Percentiles rank a stretch among this genome's conserved stretches.
Evolutionary conservation across 2,329 filamentous ascomycete species (phyloP).

Genomic region (Fulvia fulva): DNA sequence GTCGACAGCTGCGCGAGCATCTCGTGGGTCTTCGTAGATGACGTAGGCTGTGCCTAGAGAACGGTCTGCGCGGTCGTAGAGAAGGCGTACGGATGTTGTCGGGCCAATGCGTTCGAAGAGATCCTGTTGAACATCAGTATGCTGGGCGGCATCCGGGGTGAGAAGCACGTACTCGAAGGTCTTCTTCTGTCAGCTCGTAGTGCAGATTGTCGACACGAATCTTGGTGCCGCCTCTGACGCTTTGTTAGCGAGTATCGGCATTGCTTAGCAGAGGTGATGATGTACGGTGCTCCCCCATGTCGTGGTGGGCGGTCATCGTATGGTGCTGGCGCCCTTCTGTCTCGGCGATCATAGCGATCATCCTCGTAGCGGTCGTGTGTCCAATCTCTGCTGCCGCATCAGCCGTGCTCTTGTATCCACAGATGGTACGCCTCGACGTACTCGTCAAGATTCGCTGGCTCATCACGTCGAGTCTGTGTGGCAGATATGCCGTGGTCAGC

Average conservation of each 20-base stretch:
- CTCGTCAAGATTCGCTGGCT: constrained; percentile 60
- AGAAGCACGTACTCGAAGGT: neutral
- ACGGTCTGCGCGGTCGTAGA: constrained; percentile 83
- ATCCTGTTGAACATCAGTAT: constrained; percentile 51
- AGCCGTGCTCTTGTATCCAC: constrained; percentile 12
- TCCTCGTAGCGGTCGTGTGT: constrained; percentile 57
- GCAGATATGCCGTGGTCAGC: constrained; percentile 37
- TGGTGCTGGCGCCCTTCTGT: constrained; percentile 12
- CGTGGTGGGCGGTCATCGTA: constrained; percentile 21
- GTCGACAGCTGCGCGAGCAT: constrained; percentile 69
- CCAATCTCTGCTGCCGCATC: constrained; percentile 65
- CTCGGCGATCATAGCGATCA: constrained; percentile 26
- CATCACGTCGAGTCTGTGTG: constrained; percentile 31
- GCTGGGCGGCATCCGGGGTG: neutral
- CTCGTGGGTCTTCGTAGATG: constrained; percentile 66
- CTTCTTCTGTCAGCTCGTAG: constrained; percentile 78
- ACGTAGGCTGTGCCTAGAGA: constrained; percentile 82
- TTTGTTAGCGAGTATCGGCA: neutral
- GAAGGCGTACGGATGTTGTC: constrained; percentile 63
- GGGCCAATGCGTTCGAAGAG: constrained; percentile 76
- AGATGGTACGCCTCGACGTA: constrained; percentile 38
- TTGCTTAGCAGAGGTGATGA: neutral
- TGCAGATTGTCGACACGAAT: constrained; percentile 85
- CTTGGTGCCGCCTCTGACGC: constrained; percentile 44
- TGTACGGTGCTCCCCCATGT: constrained; percentile 15